Base-by-base conservation (phyloP, 2,329 filamentous ascomycete species). In the Ophiostoma triangulosporum region DNA sequence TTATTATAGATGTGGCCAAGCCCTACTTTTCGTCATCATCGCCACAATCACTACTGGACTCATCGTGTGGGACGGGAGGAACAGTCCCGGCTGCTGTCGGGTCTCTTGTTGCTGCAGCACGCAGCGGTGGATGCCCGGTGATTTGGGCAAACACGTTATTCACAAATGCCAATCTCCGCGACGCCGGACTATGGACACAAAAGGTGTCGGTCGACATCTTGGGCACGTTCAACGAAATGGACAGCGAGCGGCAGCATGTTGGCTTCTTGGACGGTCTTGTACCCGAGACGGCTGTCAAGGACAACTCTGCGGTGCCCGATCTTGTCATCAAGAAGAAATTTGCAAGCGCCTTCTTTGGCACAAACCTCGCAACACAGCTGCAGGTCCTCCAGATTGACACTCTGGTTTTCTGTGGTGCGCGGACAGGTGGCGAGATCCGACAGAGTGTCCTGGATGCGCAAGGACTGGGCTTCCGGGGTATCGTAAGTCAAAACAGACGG, bases 371-470 rank as follows among this genome's bases (percentile, higher is more conserved):
- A 2, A 68, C 67, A 1, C 64, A 70, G 38, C 62, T 73, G 32
- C 63, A 64, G 29, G 56, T 68, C 9, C 60, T 65, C 49, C 62
- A 62, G 22, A 61, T 69, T 20, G 69, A 73, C 55, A 72, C 69
- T 9, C 59, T 72, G n/a, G 69, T 73, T 3, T 63, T 74, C 9
- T 72, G 70, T 56, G 71, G 71, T n/a, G 70, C 73, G 45, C 70
- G 69, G 60, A 73, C 70, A 14, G 69, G 66, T 55, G 71, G 71
- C 1, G 73, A 71, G 58, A 70, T 73, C 51, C 64, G 71, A 51
- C 70, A 70, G 2, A 69, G 64, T 27, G 67, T 68, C 6, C 57
- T 73, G 52, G 71, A 74, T 55, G 66, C 69, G 4, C 70, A 73
- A 67, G 68, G 69, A 53, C 54, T 66, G 52, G 70, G 70, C 1